Conservation (phyloP, 495 filamentous ascomycete species). For the Hypomontagnella submonticulosa region DNA sequence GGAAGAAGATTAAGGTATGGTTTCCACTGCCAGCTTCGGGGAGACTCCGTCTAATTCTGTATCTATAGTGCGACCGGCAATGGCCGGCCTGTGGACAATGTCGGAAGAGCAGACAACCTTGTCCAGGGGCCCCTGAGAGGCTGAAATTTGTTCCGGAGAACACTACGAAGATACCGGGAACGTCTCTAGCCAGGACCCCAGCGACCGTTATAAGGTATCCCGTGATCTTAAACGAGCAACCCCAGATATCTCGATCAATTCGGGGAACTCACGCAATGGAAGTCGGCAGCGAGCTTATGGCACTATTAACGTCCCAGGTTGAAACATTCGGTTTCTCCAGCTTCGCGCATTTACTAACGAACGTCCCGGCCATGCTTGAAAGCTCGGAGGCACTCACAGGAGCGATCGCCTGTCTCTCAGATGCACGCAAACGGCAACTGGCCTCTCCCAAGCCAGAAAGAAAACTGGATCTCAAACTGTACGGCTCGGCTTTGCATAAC, state of each 20-base stretch:
- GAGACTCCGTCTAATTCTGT: background rate
- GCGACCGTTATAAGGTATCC: background rate
- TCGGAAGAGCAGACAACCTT: conserved; percentile 5
- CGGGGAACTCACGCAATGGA: background rate
- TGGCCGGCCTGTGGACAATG: conserved; percentile 22
- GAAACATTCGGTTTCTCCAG: conserved; percentile 15
- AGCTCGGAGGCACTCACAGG: background rate
- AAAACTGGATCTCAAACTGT: conserved; percentile 16
- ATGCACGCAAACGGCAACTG: conserved; percentile 15
- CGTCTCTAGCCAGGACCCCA: background rate
- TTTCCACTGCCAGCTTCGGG: background rate
- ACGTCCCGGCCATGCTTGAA: conserved; percentile 17
- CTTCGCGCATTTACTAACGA: conserved; percentile 7
- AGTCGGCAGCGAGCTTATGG: conserved; percentile 8
- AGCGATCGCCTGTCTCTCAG: conserved; percentile 10
- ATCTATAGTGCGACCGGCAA: conserved; percentile 15
- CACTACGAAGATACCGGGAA: background rate
- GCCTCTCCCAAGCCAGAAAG: conserved; percentile 2
- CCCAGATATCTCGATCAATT: conserved; percentile 1
- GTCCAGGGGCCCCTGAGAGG: conserved; percentile 8
- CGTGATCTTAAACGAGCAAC: background rate
- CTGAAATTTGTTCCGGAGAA: conserved; percentile 6
- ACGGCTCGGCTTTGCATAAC: conserved; percentile 9
- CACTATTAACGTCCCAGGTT: conserved; percentile 8
- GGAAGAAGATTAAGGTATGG: conserved; percentile 21